A percentile compares a stretch with the other conserved stretches of the same genome.
These are phyloP conservation scores for Fraxinus floribunda DNA, from an alignment of 305 asterid species.

Conservation along the genomic window DNA sequence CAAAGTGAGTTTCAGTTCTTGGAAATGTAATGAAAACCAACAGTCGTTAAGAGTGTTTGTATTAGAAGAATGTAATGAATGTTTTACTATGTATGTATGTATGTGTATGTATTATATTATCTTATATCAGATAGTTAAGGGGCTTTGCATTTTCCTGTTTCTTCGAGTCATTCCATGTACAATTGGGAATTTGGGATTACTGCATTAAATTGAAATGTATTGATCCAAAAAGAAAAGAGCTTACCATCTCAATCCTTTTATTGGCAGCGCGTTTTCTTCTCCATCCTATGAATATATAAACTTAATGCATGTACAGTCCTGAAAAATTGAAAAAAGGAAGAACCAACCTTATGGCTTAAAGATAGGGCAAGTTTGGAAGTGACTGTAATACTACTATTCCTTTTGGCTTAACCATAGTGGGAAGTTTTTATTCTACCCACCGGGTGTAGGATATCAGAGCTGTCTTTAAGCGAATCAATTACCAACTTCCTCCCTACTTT, in stretches of 20 bases:
- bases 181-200: background rate
- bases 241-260: background rate
- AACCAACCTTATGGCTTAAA: no score
- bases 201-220: background rate
- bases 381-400: no score
- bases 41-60: no score
- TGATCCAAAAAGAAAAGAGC: background rate
- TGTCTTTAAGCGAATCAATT: background rate
- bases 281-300: background rate
- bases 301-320: background rate
- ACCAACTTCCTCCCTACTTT: background rate
- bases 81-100: background rate
- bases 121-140: background rate
- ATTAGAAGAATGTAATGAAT: no score
- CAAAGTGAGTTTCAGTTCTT: no score
- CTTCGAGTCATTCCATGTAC: background rate
- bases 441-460: no score
- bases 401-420: no score
- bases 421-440: no score
- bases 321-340: background rate
- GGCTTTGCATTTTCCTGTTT: background rate
- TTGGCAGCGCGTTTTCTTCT: background rate
- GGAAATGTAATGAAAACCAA: no score
- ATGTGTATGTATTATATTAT: background rate
- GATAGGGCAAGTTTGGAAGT: no score